Evolutionary conservation across 441 rosid genomes (phyloP).

Genomic region (Biscutella laevigata): DNA sequence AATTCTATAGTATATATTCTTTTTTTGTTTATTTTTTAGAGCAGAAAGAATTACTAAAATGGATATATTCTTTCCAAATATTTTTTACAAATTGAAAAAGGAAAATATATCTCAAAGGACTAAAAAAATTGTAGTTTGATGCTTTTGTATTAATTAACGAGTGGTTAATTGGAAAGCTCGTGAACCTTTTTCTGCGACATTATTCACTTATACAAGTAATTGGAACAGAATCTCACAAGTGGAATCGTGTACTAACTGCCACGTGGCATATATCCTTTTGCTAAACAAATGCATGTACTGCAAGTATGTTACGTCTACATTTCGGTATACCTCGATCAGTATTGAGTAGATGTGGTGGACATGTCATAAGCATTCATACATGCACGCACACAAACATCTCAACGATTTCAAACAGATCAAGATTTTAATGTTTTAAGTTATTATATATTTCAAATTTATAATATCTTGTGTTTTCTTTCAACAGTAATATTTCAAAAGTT

Average conservation of each 20-base stretch:
- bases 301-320: neutral
- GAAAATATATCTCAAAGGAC: slow-evolving; percentile 11
- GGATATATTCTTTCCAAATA: no score
- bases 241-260: neutral
- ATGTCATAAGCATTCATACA: no score
- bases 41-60: no score
- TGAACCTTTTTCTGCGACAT: slow-evolving; percentile 20
- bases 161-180: slow-evolving; percentile 19
- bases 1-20: neutral
- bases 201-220: slow-evolving; percentile 24
- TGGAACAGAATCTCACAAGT: slow-evolving; percentile 27
- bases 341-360: slow-evolving; percentile 19
- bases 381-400: no score
- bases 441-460: no score
- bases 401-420: no score
- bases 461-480: no score
- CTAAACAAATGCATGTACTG: neutral
- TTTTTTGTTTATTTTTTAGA: neutral
- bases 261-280: neutral
- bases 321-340: slow-evolving; percentile 10
- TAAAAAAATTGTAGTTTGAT: slow-evolving; percentile 13
- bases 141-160: slow-evolving; percentile 23
- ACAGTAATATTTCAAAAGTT: no score
- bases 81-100: no score
- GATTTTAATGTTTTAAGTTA: no score